Percentiles rank a stretch among this genome's conserved stretches.
phyloP scores from a whole-genome alignment of 306 rosid species.

The Bauhinia variegata region DNA sequence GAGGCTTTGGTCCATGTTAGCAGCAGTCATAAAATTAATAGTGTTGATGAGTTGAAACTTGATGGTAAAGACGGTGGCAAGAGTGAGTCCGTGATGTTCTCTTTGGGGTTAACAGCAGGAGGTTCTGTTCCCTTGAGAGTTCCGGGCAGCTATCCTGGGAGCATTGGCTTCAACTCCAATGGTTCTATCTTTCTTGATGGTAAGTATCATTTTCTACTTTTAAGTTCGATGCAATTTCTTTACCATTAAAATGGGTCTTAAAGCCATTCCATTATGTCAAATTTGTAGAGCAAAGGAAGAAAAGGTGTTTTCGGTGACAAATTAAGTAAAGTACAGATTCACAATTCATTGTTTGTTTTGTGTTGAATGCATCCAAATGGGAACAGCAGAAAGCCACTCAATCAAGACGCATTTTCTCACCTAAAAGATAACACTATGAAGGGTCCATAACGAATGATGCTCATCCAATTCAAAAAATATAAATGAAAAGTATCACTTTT shows the following conservation, averaged over 20 bases:
- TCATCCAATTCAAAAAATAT: background rate
- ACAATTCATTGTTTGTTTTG: slow-evolving; percentile 21
- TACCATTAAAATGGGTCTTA: too few relatives aligned
- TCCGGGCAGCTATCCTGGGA: slow-evolving; percentile 82
- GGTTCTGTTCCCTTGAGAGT: slow-evolving; percentile 64
- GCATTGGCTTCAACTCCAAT: slow-evolving; percentile 91
- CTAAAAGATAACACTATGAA: slow-evolving; percentile 6
- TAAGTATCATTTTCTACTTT: slow-evolving; percentile 37
- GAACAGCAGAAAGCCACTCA: slow-evolving; percentile 6
- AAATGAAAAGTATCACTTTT: too few relatives aligned
- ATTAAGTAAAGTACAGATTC: slow-evolving; percentile 9
- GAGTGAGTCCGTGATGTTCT: slow-evolving; percentile 57
- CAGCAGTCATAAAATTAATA: slow-evolving; percentile 46
- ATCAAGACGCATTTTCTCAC: too few relatives aligned
- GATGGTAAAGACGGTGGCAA: slow-evolving; percentile 46
- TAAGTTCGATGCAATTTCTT: background rate
- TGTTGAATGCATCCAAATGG: slow-evolving; percentile 27
- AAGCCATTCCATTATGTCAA: too few relatives aligned
- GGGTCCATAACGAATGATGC: slow-evolving; percentile 35
- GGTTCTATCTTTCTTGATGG: slow-evolving; percentile 95
- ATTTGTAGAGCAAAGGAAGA: slow-evolving; percentile 20
- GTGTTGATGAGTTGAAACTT: slow-evolving; percentile 61
- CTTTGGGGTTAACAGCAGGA: slow-evolving; percentile 67
- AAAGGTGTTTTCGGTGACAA: slow-evolving; percentile 16
- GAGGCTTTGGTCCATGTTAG: slow-evolving; percentile 64